A percentile compares a stretch with the other conserved stretches of the same genome.
Evolutionary conservation across 305 asterid species (phyloP).

Genomic region (Solanum hybrid): DNA sequence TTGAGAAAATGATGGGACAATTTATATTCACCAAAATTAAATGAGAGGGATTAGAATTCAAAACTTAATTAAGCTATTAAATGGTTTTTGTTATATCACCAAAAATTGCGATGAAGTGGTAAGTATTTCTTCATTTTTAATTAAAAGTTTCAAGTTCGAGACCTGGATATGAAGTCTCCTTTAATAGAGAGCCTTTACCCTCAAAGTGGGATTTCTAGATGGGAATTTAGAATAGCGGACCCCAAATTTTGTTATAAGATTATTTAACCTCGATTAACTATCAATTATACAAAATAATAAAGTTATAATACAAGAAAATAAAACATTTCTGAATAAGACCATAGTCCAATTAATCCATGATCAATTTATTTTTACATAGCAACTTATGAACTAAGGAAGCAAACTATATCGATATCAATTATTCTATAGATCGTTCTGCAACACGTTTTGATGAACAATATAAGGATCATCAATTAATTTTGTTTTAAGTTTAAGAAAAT

Average conservation of each 20-base stretch:
- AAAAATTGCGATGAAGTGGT: neutral
- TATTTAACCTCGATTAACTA: neutral
- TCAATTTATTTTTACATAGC: neutral
- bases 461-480: constrained; percentile 1
- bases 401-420: neutral
- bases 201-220: neutral
- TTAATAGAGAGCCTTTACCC: neutral
- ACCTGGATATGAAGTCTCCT: neutral
- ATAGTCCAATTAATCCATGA: neutral
- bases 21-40: neutral
- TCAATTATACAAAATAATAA: neutral
- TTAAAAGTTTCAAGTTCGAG: neutral
- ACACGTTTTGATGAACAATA: neutral
- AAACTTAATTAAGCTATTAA: neutral
- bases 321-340: neutral
- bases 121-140: neutral
- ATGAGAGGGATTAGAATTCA: neutral
- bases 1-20: neutral
- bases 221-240: neutral
- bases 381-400: neutral
- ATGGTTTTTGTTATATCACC: neutral
- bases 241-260: neutral
- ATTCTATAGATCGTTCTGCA: neutral
- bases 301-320: neutral
- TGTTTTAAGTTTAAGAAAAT: constrained; percentile 33